These are phyloP conservation scores for Begonia fuchsioides DNA, from an alignment of 306 rosid species.

Conservation along the genomic window DNA sequence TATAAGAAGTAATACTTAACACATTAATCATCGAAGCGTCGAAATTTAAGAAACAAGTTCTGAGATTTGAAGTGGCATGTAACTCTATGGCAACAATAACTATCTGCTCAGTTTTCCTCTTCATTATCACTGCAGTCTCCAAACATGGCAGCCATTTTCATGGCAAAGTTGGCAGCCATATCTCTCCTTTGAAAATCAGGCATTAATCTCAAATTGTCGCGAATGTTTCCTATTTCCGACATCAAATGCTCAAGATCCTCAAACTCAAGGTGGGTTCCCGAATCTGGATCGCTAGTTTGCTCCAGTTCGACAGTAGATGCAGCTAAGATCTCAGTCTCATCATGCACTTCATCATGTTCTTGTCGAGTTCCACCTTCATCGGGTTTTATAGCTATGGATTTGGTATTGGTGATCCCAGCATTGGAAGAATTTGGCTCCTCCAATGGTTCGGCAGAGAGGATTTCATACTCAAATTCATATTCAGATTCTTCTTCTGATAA, in stretches of 20 bases:
- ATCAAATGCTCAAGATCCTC: constrained; percentile 79
- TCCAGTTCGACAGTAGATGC: constrained; percentile 10
- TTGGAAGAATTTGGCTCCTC: constrained; percentile 40
- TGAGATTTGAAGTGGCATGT: neutral
- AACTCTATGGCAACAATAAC: neutral
- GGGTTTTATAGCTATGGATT: constrained; percentile 1
- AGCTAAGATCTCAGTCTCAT: constrained; percentile 17
- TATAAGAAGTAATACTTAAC: too few relatives aligned
- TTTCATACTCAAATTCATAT: constrained; percentile 65
- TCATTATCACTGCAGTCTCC: constrained; percentile 65
- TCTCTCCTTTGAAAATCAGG: constrained; percentile 83
- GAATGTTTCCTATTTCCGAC: constrained; percentile 84
- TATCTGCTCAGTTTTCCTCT: constrained; percentile 22
- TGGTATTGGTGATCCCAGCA: constrained; percentile 19
- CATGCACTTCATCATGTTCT: constrained; percentile 12
- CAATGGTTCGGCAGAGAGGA: constrained; percentile 50
- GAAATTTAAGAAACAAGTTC: neutral
- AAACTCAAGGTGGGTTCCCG: constrained; percentile 25
- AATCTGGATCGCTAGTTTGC: constrained; percentile 15
- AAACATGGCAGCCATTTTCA: constrained; percentile 82
- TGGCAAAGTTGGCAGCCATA: constrained; percentile 74
- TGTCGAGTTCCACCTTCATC: constrained; percentile 20
- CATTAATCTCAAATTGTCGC: constrained; percentile 65
- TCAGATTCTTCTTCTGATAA: constrained; percentile 81
- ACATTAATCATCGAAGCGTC: too few relatives aligned